Evolutionary conservation across 306 rosid genomes (phyloP).

Genomic region (Luffa acutangula): DNA sequence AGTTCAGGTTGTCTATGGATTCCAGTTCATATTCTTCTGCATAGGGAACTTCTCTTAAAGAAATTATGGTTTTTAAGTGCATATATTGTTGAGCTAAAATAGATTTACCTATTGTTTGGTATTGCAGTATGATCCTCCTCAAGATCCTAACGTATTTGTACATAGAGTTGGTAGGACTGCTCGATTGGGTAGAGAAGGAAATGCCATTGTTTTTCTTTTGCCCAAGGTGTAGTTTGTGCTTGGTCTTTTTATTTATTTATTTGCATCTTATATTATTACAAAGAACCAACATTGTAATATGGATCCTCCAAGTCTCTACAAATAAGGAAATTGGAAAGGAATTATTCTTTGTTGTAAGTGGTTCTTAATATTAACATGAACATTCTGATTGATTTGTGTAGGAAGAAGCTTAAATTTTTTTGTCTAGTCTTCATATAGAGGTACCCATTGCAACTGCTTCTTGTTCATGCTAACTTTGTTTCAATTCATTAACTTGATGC

Average conservation of each 20-base stretch:
- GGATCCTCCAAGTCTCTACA: background rate
- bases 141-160: conserved; percentile 83
- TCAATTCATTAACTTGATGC: too few relatives aligned
- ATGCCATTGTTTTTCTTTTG: conserved; percentile 66
- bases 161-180: conserved; percentile 99
- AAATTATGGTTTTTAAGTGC: background rate
- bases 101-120: conserved; percentile 9
- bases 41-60: background rate
- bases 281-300: background rate
- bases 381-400: conserved; percentile 14
- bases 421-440: too few relatives aligned
- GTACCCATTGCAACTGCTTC: too few relatives aligned
- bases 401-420: conserved; percentile 95
- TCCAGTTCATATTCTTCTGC: conserved; percentile 4
- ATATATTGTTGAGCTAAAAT: background rate
- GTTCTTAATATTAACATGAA: background rate
- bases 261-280: background rate
- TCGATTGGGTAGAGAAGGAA: conserved; percentile 86
- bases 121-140: conserved; percentile 88
- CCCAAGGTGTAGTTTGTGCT: conserved; percentile 57
- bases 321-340: background rate
- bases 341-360: background rate
- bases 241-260: background rate
- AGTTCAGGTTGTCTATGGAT: conserved; percentile 57
- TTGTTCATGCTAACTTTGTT: too few relatives aligned